phyloP scores from a whole-genome alignment of 192 early-diverging fungal species.

The Pecoramyces ruminantium region DNA sequence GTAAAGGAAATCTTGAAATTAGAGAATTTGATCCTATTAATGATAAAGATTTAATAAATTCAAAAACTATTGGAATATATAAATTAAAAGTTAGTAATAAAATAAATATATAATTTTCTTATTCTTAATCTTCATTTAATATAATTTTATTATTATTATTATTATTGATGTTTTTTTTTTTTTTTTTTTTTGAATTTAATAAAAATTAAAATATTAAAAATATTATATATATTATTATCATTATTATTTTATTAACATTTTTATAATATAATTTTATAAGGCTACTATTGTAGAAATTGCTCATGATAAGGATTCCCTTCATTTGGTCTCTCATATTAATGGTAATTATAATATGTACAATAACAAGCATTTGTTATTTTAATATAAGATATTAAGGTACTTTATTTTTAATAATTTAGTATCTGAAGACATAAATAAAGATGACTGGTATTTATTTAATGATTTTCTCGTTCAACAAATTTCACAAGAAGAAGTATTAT shows the following conservation, averaged over 20 bases:
- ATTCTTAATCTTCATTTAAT: no score
- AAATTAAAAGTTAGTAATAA: slow-evolving; percentile 31
- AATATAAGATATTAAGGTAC: no score
- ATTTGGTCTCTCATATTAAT: slow-evolving; percentile 51
- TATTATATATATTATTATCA: no score
- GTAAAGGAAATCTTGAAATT: not conserved
- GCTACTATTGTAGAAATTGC: slow-evolving; percentile 23
- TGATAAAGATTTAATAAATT: slow-evolving; percentile 7
- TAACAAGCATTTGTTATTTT: no score
- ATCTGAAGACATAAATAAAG: slow-evolving; percentile 9
- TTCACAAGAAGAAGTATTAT: slow-evolving; percentile 37
- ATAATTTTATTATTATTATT: no score
- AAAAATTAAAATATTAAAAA: no score
- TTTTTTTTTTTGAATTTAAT: no score
- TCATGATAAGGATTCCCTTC: slow-evolving; percentile 35
- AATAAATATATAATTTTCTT: no score
- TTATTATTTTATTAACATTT: no score
- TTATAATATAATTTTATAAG: slow-evolving; percentile 1
- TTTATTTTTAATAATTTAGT: slow-evolving; percentile 14
- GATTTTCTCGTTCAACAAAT: slow-evolving; percentile 81
- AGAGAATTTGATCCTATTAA: not conserved
- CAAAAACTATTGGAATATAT: slow-evolving; percentile 25
- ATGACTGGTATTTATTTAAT: slow-evolving; percentile 82
- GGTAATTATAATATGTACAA: slow-evolving; percentile 25
- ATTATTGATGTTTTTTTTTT: no score